Conservation (phyloP, 768 basidiomycete species). For the Boletus huronensis region DNA sequence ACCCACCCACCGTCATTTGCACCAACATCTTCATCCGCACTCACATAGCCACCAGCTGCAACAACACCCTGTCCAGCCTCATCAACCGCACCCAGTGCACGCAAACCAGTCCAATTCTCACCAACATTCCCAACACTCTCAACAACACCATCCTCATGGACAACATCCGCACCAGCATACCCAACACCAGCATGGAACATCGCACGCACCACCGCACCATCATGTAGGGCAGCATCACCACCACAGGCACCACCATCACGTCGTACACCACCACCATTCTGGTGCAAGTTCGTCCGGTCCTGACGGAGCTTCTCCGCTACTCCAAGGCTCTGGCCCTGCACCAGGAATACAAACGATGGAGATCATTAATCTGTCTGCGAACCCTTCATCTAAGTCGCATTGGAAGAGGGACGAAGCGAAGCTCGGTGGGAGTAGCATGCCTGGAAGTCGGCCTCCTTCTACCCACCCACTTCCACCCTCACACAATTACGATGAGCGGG, state of each 20-base stretch:
- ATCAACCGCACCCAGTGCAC: slow-evolving; percentile 27
- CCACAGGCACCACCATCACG: slow-evolving; percentile 37
- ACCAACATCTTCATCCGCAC: slow-evolving; percentile 33
- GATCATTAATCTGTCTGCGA: slow-evolving; percentile 45
- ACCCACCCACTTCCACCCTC: slow-evolving; percentile 34
- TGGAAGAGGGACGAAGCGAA: slow-evolving; percentile 40
- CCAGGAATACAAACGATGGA: slow-evolving; percentile 46
- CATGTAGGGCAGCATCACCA: slow-evolving; percentile 53
- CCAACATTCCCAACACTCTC: slow-evolving; percentile 34
- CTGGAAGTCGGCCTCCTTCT: slow-evolving; percentile 38
- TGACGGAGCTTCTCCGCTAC: slow-evolving; percentile 30
- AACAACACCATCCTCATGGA: slow-evolving; percentile 21
- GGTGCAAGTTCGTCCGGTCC: slow-evolving; percentile 26
- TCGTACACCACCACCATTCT: slow-evolving; percentile 50
- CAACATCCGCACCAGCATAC: slow-evolving; percentile 34
- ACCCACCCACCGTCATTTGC: slow-evolving; percentile 29
- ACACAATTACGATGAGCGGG: slow-evolving; percentile 27
- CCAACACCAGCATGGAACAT: slow-evolving; percentile 30
- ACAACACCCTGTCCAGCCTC: slow-evolving; percentile 18
- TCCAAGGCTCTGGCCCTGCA: slow-evolving; percentile 35
- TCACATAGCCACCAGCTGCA: slow-evolving; percentile 36
- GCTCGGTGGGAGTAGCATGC: slow-evolving; percentile 25
- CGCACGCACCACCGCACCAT: slow-evolving; percentile 40
- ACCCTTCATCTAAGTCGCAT: slow-evolving; percentile 29
- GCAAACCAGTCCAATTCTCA: slow-evolving; percentile 30